Evolutionary conservation across 306 rosid species (phyloP), one percentile per base, ranked within the genome.

Genomic region (apple (Malus domestica)): DNA sequence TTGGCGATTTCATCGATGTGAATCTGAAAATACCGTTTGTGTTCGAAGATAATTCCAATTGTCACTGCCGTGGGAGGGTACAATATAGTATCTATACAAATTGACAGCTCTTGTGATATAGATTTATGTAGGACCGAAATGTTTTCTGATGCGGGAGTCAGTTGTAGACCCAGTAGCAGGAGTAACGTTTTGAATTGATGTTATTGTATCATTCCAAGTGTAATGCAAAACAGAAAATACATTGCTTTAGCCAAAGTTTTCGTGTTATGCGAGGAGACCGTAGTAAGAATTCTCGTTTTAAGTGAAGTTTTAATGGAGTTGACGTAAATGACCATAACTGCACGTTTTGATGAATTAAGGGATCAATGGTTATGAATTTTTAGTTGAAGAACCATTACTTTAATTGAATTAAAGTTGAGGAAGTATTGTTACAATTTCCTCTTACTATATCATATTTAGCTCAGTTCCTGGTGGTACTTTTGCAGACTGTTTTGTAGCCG

Each of bases 1-100:
- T 59, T 59, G 63, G 73, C 80, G 57, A 11, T 77, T 74, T 74
- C 75, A 30, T 70, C 60, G 65, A 76, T 54, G 69, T 74, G 82
- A 70, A 78, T 75, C 62, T 66, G 30, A 74, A 64, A 44, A 78
- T 71, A 55, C 70, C 55, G 45, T 58, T 61, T 54, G 57, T 72
- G 68, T 74, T 79, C 40, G 77, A 44, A 5, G 77, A 66, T 29
- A 70, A 81, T 63, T 84, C 77, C 20, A n/a, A 27, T 74, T 55
- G 81, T 69, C 13, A 27, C 22, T 61, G 32, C 22, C 9, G 64
- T 32, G 22, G 68, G 62, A 58, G 66, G 74, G 70, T 35, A 35
- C 40, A 35, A 35, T 35, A 35, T 35, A 7, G 73, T 64, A 71
- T 54, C 42, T 57, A 73, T 73, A 58, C 30, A 22, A 65, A 71